Evolutionary conservation across 192 early-diverging fungal genomes (phyloP).

Genomic region (Coemansia sp.): DNA sequence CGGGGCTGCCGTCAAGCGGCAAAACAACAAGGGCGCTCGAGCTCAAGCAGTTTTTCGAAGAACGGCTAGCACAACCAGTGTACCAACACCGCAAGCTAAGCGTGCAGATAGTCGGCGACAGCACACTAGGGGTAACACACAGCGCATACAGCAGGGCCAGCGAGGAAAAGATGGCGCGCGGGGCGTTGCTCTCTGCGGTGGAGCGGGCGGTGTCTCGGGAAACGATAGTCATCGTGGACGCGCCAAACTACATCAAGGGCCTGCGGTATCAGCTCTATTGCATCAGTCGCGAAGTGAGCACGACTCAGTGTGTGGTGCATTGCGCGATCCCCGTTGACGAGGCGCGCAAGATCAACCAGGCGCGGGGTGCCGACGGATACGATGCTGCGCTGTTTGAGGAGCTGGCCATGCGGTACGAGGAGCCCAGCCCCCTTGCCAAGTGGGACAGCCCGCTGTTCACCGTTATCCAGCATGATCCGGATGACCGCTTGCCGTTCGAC

Average conservation of each 20-base stretch:
- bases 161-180: conserved; percentile 92
- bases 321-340: conserved; percentile 61
- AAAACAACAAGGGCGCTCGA: conserved; percentile 83
- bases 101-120: conserved; percentile 77
- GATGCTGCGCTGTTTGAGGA: conserved; percentile 64
- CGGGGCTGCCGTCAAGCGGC: conserved; percentile 87
- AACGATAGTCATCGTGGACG: conserved; percentile 89
- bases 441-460: conserved; percentile 99
- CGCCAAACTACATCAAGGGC: conserved; percentile 99
- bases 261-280: conserved; percentile 97
- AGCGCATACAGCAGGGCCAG: conserved; percentile 61
- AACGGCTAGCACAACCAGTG: conserved; percentile 38
- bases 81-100: conserved; percentile 62
- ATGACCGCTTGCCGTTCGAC: conserved; percentile 60
- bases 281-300: conserved; percentile 79
- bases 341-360: conserved; percentile 61
- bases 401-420: conserved; percentile 88
- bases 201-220: conserved; percentile 83
- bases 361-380: conserved; percentile 53
- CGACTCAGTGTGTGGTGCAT: conserved; percentile 85
- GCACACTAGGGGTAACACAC: conserved; percentile 63
- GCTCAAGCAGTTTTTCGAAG: conserved; percentile 64
- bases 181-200: conserved; percentile 83
- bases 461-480: conserved; percentile 70
- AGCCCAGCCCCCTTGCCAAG: conserved; percentile 83